Evolutionary conservation across 257 asterid genomes (phyloP).

Genomic region (Nicotiana sylvestris): DNA sequence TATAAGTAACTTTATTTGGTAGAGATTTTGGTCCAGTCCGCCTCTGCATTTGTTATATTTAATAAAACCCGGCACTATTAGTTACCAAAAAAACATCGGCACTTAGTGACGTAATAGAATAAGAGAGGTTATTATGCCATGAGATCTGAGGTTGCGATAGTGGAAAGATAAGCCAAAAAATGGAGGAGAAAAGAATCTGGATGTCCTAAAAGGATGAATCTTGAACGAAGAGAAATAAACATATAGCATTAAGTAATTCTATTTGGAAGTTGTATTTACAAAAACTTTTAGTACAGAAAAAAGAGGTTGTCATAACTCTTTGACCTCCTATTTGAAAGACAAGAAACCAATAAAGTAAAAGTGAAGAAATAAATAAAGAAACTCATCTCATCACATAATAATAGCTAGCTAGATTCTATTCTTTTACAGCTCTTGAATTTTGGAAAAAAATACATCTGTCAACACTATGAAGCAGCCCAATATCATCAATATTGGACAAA

Average conservation of each 20-base stretch:
- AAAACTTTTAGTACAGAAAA: neutral
- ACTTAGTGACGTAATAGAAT: neutral
- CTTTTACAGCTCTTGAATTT: slow-evolving; percentile 2
- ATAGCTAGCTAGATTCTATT: neutral
- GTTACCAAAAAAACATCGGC: too few species aligned
- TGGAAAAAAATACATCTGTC: slow-evolving; percentile 54
- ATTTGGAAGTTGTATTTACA: neutral
- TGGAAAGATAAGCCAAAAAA: neutral
- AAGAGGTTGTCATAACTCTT: neutral
- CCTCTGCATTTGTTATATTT: too few species aligned
- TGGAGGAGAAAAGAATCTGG: neutral
- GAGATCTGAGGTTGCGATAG: neutral
- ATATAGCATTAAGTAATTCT: neutral
- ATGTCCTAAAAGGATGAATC: neutral
- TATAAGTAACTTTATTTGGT: too few species aligned
- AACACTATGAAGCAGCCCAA: slow-evolving; percentile 56
- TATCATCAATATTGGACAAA: slow-evolving; percentile 27
- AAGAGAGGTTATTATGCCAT: too few species aligned
- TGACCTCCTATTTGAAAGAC: neutral
- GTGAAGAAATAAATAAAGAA: neutral
- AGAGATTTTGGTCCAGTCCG: too few species aligned
- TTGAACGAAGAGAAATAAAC: neutral
- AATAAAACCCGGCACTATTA: too few species aligned
- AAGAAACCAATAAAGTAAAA: neutral
- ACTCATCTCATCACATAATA: neutral